These are phyloP conservation scores for Alternaria longipes DNA, from an alignment of 2,329 filamentous ascomycete species.

Conservation along the genomic window DNA sequence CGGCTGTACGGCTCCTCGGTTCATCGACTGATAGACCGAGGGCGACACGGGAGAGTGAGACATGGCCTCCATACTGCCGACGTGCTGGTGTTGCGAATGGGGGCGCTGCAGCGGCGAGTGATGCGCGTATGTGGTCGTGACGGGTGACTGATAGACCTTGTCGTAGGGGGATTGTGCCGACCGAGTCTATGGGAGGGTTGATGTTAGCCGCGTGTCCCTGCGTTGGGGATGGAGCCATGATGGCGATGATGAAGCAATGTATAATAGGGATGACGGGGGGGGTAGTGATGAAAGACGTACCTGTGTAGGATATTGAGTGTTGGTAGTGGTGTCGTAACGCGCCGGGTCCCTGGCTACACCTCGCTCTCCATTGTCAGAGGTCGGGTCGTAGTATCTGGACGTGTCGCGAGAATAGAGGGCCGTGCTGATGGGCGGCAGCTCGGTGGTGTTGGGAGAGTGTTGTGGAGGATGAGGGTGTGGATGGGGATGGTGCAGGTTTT, in stretches of 20 bases:
- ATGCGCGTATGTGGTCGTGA: slow-evolving; percentile 44
- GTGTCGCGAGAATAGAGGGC: slow-evolving; percentile 53
- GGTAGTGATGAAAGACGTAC: slow-evolving; percentile 30
- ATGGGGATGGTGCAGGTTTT: slow-evolving; percentile 42
- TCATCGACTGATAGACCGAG: slow-evolving; percentile 44
- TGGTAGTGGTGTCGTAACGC: slow-evolving; percentile 38
- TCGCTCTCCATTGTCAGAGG: slow-evolving; percentile 55
- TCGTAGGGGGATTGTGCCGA: slow-evolving; percentile 47
- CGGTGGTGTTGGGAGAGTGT: slow-evolving; percentile 47
- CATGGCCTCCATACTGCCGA: slow-evolving; percentile 47
- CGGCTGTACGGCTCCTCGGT: slow-evolving; percentile 48
- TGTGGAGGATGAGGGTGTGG: slow-evolving; percentile 28
- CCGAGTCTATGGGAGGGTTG: slow-evolving; percentile 39
- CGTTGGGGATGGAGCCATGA: background rate
- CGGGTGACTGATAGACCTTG: slow-evolving; percentile 51
- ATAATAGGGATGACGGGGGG: slow-evolving; percentile 4
- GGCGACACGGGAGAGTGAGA: slow-evolving; percentile 52
- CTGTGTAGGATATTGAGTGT: slow-evolving; percentile 40
- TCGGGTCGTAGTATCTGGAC: slow-evolving; percentile 61
- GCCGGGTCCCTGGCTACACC: slow-evolving; percentile 40
- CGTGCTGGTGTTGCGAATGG: slow-evolving; percentile 46
- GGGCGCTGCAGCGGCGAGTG: slow-evolving; percentile 51
- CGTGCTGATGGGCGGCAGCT: slow-evolving; percentile 53
- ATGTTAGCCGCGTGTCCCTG: slow-evolving; percentile 33
- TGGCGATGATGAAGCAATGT: background rate